Conservation (phyloP, 2,329 filamentous ascomycete species). For the Pseudocercospora fijiensis region DNA sequence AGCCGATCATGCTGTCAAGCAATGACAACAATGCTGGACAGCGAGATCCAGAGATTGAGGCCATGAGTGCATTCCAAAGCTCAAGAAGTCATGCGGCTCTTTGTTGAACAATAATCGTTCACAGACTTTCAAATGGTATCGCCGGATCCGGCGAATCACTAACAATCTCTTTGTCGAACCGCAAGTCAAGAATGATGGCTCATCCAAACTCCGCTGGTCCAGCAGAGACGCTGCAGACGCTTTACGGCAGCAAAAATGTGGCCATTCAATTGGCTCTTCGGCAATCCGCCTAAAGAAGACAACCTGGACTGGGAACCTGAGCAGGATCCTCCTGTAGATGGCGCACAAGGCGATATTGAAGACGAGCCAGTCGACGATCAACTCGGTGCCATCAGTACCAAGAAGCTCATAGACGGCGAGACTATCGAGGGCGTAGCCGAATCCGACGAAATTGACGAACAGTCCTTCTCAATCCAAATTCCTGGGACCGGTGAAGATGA, state of each 20-base stretch:
- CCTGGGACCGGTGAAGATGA: neutral
- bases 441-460: neutral
- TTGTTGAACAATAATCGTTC: constrained; percentile 1
- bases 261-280: neutral
- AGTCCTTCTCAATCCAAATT: neutral
- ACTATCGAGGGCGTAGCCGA: neutral
- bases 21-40: neutral
- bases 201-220: neutral
- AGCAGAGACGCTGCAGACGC: neutral
- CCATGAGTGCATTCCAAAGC: neutral
- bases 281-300: neutral
- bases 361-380: neutral
- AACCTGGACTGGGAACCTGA: neutral
- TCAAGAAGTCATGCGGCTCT: neutral
- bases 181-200: constrained; percentile 1
- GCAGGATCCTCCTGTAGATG: neutral
- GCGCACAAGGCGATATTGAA: neutral
- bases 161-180: constrained; percentile 1
- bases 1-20: too few species aligned
- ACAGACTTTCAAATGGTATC: neutral
- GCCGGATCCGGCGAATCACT: neutral
- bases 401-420: neutral
- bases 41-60: neutral
- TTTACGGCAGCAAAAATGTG: neutral
- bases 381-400: neutral